Evolutionary conservation across 176 grass and related monocot species (phyloP).

Genomic region (Oryza australiensis): DNA sequence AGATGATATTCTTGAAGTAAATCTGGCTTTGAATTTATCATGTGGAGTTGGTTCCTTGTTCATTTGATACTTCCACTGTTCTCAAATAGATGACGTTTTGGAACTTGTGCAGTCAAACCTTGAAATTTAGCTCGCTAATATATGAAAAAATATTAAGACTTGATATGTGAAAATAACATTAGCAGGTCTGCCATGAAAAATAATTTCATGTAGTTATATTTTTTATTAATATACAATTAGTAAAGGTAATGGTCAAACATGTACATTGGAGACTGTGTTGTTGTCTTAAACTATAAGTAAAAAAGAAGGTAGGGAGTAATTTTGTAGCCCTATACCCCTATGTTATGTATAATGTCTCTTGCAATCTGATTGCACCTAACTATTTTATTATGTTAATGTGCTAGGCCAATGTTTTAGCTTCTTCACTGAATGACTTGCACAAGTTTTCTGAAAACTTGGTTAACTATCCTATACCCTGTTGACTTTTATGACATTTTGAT

Average conservation of each 20-base stretch:
- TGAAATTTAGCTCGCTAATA: neutral
- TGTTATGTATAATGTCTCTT: constrained; percentile 12
- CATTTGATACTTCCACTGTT: neutral
- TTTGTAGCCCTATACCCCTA: neutral
- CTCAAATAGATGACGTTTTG: neutral
- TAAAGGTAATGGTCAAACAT: neutral
- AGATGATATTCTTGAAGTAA: constrained; percentile 42
- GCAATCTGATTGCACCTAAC: constrained; percentile 14
- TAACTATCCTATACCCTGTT: neutral
- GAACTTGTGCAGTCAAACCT: neutral
- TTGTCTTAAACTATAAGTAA: neutral
- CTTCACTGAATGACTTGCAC: constrained; percentile 33
- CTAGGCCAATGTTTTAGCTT: neutral
- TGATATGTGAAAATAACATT: neutral
- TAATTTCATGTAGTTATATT: neutral
- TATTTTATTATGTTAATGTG: neutral
- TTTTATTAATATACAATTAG: neutral
- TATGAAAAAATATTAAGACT: neutral
- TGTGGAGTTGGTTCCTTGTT: constrained; percentile 2
- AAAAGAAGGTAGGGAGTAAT: neutral
- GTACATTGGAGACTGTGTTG: neutral
- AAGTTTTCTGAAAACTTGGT: neutral
- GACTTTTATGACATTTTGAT: neutral
- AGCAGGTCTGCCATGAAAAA: neutral
- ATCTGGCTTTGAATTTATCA: neutral